Conservation (phyloP, 805 yeast species). For the Myxozyma neotropica region DNA sequence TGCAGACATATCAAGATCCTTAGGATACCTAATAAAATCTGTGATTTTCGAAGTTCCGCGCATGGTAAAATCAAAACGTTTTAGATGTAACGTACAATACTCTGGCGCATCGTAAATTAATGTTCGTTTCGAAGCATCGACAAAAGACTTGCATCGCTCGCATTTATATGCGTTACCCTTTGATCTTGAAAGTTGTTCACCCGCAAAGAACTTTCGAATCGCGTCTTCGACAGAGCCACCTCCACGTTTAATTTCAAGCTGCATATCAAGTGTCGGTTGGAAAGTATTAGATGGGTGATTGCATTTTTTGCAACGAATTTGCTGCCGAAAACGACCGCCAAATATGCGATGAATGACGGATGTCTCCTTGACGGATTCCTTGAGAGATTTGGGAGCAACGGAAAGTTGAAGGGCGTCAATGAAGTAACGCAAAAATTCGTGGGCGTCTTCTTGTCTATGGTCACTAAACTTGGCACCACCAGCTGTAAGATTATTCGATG, state of each 20-base stretch:
- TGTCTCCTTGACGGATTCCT: slow-evolving; percentile 42
- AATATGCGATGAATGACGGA: slow-evolving; percentile 89
- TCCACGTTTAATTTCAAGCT: slow-evolving; percentile 67
- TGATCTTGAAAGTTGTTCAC: slow-evolving; percentile 64
- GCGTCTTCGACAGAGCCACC: slow-evolving; percentile 63
- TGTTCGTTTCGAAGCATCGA: slow-evolving; percentile 75
- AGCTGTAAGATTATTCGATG: background rate
- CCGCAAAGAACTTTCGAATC: slow-evolving; percentile 76
- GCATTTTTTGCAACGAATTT: slow-evolving; percentile 81
- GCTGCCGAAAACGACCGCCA: slow-evolving; percentile 86
- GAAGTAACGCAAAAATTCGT: slow-evolving; percentile 68
- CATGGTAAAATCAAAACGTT: slow-evolving; percentile 87
- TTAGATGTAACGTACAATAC: slow-evolving; percentile 80
- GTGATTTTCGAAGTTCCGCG: slow-evolving; percentile 72
- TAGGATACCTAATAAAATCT: slow-evolving; percentile 80
- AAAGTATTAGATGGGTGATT: slow-evolving; percentile 80
- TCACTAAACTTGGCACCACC: slow-evolving; percentile 27
- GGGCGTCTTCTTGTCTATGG: slow-evolving; percentile 83
- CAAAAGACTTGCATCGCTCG: slow-evolving; percentile 76
- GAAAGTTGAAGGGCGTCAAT: slow-evolving; percentile 35
- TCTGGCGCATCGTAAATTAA: slow-evolving; percentile 84
- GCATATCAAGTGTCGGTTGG: slow-evolving; percentile 92
- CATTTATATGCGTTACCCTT: slow-evolving; percentile 83
- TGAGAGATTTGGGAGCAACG: slow-evolving; percentile 29
- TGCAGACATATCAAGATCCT: slow-evolving; percentile 68